These are phyloP conservation scores for Candida maesae DNA, from an alignment of 805 yeast genomes.

Conservation along the genomic window DNA sequence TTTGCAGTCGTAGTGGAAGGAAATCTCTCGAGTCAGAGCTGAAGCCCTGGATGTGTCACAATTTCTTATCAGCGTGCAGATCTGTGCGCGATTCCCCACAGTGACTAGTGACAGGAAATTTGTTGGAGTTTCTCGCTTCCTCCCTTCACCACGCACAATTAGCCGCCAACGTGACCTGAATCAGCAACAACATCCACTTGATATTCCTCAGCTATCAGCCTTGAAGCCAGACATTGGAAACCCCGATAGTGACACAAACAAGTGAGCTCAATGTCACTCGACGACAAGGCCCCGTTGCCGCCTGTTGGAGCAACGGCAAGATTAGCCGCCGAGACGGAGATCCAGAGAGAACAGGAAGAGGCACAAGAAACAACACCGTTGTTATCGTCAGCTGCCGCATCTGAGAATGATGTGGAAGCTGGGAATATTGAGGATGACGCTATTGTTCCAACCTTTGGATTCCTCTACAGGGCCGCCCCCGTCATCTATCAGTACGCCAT, in stretches of 20 bases:
- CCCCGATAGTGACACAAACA: too few species aligned
- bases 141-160: neutral
- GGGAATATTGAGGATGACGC: neutral
- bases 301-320: neutral
- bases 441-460: neutral
- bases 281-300: neutral
- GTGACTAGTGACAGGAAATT: too few species aligned
- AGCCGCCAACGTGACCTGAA: too few species aligned
- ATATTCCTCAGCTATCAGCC: too few species aligned
- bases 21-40: too few species aligned
- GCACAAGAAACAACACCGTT: neutral
- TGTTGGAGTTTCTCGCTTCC: too few species aligned
- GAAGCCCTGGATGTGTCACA: neutral
- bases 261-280: too few species aligned
- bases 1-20: too few species aligned
- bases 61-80: constrained; percentile 2
- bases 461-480: neutral
- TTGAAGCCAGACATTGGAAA: too few species aligned
- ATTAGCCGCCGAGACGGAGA: neutral
- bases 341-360: neutral
- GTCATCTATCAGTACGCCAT: neutral
- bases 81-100: neutral
- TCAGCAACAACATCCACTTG: neutral
- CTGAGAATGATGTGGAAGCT: neutral
- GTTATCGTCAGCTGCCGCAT: neutral